Base-by-base conservation (phyloP, 225 moss, liverwort and hornwort genomes). In the Physcomitrellopsis africana region DNA sequence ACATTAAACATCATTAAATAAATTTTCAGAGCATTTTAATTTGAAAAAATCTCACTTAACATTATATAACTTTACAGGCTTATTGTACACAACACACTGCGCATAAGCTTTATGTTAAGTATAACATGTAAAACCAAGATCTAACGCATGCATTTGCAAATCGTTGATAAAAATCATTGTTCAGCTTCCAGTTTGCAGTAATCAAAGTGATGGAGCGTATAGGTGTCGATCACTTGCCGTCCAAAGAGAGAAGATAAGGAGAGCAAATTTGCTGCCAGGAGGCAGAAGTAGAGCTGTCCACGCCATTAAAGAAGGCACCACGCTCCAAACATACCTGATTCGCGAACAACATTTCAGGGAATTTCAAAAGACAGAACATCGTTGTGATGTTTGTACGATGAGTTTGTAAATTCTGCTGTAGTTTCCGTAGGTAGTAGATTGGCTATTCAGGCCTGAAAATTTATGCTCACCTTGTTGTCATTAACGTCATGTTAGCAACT, bases 291-390 rank as follows among this genome's bases (percentile, higher is more conserved):
- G 78, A 83, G 96, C 94, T 73, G 88, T 72, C 91, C 94, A 97
- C 63, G 91, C 94, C 74, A 91, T 74, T 57, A 97, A 81, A 54
- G 92, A 91, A 66, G 96, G 96, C 72, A 92, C 67, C 46, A 97
- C 94, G 73, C 96, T 91, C 96, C 96, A 97, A 42, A 85, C 51
- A 72, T 94, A 97, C 81, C 96, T 96, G 84, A 54, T n/a, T 60
- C 37, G 2, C 62, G 69, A 16, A 59, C 19, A 68, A 11, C 32
- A 46, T 58, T 70, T 58, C 69, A 61, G 45, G 68, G 69, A 10
- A 18, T 13, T 23, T 4, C 32, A 5, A 4, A 37, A 37, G 32
- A 37, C 32, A 37, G 32, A 10, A 41, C 65, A 37, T 60, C 41
- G 16, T 18, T 67, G 76, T 22, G 15, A 16, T 37, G 8, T n/a